Evolutionary conservation across 2,329 filamentous ascomycete genomes (phyloP).

Genomic region (Fusarium piperis): DNA sequence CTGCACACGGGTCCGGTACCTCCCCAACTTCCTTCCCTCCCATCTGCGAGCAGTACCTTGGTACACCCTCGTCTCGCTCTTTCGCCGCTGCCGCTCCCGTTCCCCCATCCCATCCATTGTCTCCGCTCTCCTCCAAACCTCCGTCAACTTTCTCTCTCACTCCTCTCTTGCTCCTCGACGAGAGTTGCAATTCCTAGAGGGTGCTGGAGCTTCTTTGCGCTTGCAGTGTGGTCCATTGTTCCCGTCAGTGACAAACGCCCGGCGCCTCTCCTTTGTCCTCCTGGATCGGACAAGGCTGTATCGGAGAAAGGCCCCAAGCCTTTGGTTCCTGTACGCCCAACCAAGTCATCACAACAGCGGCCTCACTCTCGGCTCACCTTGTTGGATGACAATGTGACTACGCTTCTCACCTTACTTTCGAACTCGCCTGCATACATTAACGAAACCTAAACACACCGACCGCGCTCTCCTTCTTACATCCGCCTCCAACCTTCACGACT

Average conservation of each 20-base stretch:
- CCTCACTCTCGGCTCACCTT: constrained; percentile 41
- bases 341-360: constrained; percentile 37
- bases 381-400: constrained; percentile 43
- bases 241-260: constrained; percentile 23
- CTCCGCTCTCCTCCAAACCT: constrained; percentile 42
- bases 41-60: constrained; percentile 30
- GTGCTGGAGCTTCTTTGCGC: constrained; percentile 32
- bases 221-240: constrained; percentile 36
- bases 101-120: constrained; percentile 47
- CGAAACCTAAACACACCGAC: constrained; percentile 11
- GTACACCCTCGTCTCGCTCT: constrained; percentile 43
- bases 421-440: constrained; percentile 22
- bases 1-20: constrained; percentile 10
- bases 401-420: constrained; percentile 27
- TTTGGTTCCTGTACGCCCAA: constrained; percentile 29
- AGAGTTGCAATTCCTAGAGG: constrained; percentile 43
- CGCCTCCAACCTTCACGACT: constrained; percentile 8
- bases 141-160: constrained; percentile 45
- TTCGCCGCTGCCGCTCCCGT: constrained; percentile 41
- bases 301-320: constrained; percentile 32
- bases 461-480: neutral
- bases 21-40: constrained; percentile 22
- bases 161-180: constrained; percentile 41
- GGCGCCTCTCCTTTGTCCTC: constrained; percentile 30
- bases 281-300: constrained; percentile 28